phyloP scores from a whole-genome alignment of 257 asterid species.

The Nicotiana paniculata region DNA sequence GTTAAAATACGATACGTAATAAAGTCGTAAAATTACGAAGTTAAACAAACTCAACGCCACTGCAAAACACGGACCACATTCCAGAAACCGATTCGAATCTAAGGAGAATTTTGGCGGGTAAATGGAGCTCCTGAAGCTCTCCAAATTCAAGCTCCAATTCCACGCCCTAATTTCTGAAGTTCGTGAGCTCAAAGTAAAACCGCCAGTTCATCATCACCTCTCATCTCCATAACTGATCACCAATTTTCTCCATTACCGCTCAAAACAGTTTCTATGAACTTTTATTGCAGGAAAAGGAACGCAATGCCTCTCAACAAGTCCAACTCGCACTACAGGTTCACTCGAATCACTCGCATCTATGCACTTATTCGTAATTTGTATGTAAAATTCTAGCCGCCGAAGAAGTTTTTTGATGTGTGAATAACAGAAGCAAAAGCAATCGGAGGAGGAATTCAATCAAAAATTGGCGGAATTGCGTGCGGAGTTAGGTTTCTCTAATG shows the following conservation, averaged over 20 bases:
- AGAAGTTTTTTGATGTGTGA: background rate
- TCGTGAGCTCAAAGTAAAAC: conserved; percentile 30
- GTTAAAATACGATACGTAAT: too few species aligned
- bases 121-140: conserved; percentile 35
- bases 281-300: conserved; percentile 34
- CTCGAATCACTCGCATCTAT: background rate
- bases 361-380: background rate
- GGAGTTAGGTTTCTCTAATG: conserved; percentile 30
- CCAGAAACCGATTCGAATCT: background rate
- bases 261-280: background rate
- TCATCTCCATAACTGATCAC: background rate
- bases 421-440: conserved; percentile 28
- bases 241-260: background rate
- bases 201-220: background rate
- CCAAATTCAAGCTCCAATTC: conserved; percentile 41
- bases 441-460: conserved; percentile 27
- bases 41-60: background rate
- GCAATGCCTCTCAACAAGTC: conserved; percentile 20
- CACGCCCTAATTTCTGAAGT: conserved; percentile 32
- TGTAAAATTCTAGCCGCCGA: background rate
- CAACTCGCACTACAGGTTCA: conserved; percentile 27
- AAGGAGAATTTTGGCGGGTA: conserved; percentile 20
- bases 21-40: background rate
- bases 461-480: conserved; percentile 16
- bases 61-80: background rate